Base-by-base conservation (phyloP, 495 filamentous ascomycete genomes). In the Aspergillus bertholletiae region DNA sequence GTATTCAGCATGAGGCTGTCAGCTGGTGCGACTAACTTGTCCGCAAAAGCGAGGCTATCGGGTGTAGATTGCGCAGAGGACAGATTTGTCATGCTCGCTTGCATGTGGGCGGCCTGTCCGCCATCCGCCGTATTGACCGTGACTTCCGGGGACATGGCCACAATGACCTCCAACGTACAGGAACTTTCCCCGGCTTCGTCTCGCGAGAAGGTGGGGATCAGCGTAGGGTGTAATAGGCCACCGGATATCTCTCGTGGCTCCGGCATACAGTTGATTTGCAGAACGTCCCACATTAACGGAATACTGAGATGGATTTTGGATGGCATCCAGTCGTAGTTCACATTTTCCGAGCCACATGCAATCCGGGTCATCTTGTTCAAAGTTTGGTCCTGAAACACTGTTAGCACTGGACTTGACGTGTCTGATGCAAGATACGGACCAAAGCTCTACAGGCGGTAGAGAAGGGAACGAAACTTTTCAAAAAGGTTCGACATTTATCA, bases 251-350 rank as follows among this genome's bases (percentile, higher is more conserved):
- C 60, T 17, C 63, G 65, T 9, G 53, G 49, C 9, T 59, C 56
- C 12, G 65, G 58, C 13, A 61, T 63, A 28, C 63, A 69, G 51
- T 72, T 75, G 51, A 77, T 62, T 49, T 76, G 72, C 8, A 77
- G 65, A 18, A 74, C 60, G 28, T 76, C 73, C 74, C 74, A 77
- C 74, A 77, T 77, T n/a, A 77, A 45, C n/a, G 74, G 72, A 15
- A 77, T 72, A 43, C 71, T 77, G n/a, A 77, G 70, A 58, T 75
- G 69, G 23, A 77, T 75, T 37, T 74, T 76, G 22, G 70, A 71
- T 1, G 74, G 73, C 24, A 71, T 70, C 74, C 74, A 77, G 37
- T 76, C 71, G 48, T 73, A 65, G 32, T 76, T 70, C 18, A 76
- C 62, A 17, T 65, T 68, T 13, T 76, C 67, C 0, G 72, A 67